These are phyloP conservation scores for Aspergillus sclerotialis DNA, from an alignment of 2,329 filamentous ascomycete genomes.

Conservation along the genomic window DNA sequence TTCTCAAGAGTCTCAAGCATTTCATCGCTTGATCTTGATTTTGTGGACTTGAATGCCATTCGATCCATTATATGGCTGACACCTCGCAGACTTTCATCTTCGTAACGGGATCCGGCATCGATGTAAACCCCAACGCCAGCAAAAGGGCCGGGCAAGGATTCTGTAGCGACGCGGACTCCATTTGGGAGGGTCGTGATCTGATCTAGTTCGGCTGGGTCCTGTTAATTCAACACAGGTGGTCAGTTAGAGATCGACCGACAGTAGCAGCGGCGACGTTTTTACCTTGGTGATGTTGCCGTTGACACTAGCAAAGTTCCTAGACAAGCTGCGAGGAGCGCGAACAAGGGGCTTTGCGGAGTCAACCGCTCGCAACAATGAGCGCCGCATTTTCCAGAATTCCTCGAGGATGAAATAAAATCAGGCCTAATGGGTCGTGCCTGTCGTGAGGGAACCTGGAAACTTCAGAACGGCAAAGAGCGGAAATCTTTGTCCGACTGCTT, in stretches of 20 bases:
- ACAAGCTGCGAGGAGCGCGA: constrained; percentile 25
- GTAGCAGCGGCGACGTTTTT: constrained; percentile 4
- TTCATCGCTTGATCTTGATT: constrained; percentile 63
- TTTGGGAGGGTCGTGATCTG: constrained; percentile 83
- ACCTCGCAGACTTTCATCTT: constrained; percentile 75
- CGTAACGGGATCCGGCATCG: constrained; percentile 90
- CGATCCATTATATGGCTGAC: constrained; percentile 96
- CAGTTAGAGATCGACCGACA: background rate
- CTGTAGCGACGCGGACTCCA: constrained; percentile 88
- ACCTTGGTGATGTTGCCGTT: constrained; percentile 28
- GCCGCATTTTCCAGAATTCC: constrained; percentile 26
- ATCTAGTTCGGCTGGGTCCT: constrained; percentile 84
- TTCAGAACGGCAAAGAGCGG: constrained; percentile 12
- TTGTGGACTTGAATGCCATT: constrained; percentile 86
- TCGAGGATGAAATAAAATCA: constrained; percentile 1
- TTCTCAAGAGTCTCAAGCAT: constrained; percentile 85
- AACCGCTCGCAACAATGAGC: constrained; percentile 32
- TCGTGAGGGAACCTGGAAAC: constrained; percentile 2
- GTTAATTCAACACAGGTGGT: constrained; percentile 1
- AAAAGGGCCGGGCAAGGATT: constrained; percentile 89
- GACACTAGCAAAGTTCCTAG: constrained; percentile 31
- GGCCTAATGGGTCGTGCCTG: background rate
- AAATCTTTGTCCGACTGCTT: constrained; percentile 10
- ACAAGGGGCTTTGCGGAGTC: constrained; percentile 31
- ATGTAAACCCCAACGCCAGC: constrained; percentile 93